Percentiles rank a stretch among this genome's conserved stretches.
Conservation (phyloP, 129 eudicot species). For the Flaveria sonorensis region DNA sequence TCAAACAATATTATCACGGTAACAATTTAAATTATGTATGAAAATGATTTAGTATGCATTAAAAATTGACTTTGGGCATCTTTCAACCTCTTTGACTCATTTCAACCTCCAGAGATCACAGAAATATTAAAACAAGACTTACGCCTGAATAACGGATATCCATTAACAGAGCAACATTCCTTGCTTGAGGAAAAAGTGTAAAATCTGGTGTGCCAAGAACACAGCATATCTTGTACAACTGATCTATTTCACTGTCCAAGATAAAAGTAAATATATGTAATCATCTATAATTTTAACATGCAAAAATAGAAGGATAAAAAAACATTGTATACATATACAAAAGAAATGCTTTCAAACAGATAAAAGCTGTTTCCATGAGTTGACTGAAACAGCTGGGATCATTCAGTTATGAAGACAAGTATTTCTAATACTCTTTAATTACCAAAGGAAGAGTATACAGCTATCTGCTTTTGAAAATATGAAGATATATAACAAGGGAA, state of each 20-base stretch:
- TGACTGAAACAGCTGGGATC: slow-evolving; percentile 2
- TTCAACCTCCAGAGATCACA: slow-evolving; percentile 2
- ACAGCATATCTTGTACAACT: slow-evolving; percentile 84
- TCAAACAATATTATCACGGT: neutral
- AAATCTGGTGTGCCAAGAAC: slow-evolving; percentile 88
- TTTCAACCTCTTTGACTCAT: neutral
- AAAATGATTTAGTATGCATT: slow-evolving; percentile 4
- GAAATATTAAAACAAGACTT: slow-evolving; percentile 28
- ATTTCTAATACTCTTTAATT: too few species aligned
- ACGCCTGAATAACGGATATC: slow-evolving; percentile 60
- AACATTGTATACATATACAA: neutral
- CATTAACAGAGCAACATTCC: slow-evolving; percentile 55
- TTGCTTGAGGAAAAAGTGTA: slow-evolving; percentile 69
- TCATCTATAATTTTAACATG: slow-evolving; percentile 7
- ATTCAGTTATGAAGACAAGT: neutral
- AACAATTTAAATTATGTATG: neutral
- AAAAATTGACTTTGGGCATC: neutral
- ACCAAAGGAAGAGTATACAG: too few species aligned
- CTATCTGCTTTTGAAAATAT: too few species aligned
- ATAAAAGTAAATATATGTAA: slow-evolving; percentile 18
- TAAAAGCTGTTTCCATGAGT: neutral
- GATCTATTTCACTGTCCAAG: slow-evolving; percentile 92
- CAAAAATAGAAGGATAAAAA: neutral
- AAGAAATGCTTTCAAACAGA: neutral
- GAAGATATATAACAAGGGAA: too few species aligned